These are phyloP conservation scores for Achaetomiella virescens DNA, from an alignment of 495 filamentous ascomycete genomes.

Conservation along the genomic window DNA sequence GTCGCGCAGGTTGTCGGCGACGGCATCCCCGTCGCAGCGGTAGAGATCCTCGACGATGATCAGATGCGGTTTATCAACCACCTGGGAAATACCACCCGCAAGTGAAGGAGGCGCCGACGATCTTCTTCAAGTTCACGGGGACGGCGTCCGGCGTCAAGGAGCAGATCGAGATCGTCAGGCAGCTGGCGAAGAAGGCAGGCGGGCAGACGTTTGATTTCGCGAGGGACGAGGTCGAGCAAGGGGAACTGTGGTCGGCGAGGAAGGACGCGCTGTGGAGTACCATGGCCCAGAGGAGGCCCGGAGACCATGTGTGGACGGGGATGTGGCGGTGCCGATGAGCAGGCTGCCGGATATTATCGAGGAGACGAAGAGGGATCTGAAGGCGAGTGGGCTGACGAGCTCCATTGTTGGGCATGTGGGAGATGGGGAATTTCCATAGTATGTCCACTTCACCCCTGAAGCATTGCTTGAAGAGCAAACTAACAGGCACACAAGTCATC, in stretches of 20 bases:
- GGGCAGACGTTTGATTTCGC: slow-evolving; percentile 76
- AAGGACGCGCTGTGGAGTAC: slow-evolving; percentile 81
- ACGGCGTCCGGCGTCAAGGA: slow-evolving; percentile 72
- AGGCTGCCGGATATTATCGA: slow-evolving; percentile 69
- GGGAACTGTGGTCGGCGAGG: slow-evolving; percentile 78
- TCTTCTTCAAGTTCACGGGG: slow-evolving; percentile 94
- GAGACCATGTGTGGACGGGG: slow-evolving; percentile 76
- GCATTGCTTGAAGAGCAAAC: background rate
- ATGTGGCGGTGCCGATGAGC: slow-evolving; percentile 75
- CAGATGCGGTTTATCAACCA: slow-evolving; percentile 91
- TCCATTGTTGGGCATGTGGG: slow-evolving; percentile 79
- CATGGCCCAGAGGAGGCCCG: slow-evolving; percentile 51
- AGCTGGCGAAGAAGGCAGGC: slow-evolving; percentile 56
- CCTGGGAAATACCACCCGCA: slow-evolving; percentile 62
- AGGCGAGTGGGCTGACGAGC: slow-evolving; percentile 57
- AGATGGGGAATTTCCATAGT: slow-evolving; percentile 80
- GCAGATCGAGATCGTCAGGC: slow-evolving; percentile 66
- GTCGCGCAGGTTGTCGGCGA: slow-evolving; percentile 72
- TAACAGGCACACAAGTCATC: slow-evolving; percentile 46
- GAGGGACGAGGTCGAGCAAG: slow-evolving; percentile 56
- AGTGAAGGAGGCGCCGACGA: slow-evolving; percentile 72
- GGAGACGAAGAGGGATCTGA: slow-evolving; percentile 67
- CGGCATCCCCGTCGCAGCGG: slow-evolving; percentile 77
- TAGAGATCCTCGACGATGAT: slow-evolving; percentile 90
- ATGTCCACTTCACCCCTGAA: slow-evolving; percentile 16